Base-by-base conservation (phyloP, 1,284 basidiomycete genomes). In the Xerocomus minutiporus region DNA sequence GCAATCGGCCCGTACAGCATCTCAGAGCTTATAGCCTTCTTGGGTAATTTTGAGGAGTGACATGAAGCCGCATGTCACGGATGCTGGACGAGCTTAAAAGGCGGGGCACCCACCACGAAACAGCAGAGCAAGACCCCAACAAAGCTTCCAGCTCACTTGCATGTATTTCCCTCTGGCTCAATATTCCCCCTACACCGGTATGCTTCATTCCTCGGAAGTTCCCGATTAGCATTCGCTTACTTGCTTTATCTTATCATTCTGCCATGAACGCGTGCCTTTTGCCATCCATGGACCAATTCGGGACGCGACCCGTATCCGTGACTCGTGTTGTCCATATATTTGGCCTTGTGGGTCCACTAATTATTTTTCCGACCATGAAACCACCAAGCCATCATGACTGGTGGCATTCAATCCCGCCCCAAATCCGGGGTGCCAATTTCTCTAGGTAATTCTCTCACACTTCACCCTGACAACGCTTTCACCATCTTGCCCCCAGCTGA, bases 281-380 rank as follows among this genome's bases (percentile, higher is more conserved):
- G 15, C 42, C 38, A 31, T 31, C 4, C 20, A 42, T 42, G 42
- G 7, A 17, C n/a, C 51, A 41, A 51, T 48, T 47, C 40, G 46
- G 53, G 36, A 53, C 55, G 50, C 55, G 55, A 53, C 56, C 53
- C 63, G 50, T 53, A 44, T 47, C 28, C n/a, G n/a, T 46, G 34
- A 57, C 39, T 57, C 59, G 47, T 65, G 60, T 68, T 67, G 67
- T 63, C 40, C 52, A 36, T 48, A 28, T 67, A 58, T 67, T 67
- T 67, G 65, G 67, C 42, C 45, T 34, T 69, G 67, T 67, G 65
- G 65, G 65, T 67, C 65, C 65, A 57, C 46, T 3, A 25, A 50
- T 48, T 59, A 59, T 67, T 65, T 68, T 68, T 41, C 28, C 56
- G 54, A 63, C 67, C 50, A 63, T 69, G 66, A 54, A 56, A 56